These are phyloP conservation scores for Ganoderma sinense DNA, from an alignment of 1,284 basidiomycete species.

Conservation along the genomic window DNA sequence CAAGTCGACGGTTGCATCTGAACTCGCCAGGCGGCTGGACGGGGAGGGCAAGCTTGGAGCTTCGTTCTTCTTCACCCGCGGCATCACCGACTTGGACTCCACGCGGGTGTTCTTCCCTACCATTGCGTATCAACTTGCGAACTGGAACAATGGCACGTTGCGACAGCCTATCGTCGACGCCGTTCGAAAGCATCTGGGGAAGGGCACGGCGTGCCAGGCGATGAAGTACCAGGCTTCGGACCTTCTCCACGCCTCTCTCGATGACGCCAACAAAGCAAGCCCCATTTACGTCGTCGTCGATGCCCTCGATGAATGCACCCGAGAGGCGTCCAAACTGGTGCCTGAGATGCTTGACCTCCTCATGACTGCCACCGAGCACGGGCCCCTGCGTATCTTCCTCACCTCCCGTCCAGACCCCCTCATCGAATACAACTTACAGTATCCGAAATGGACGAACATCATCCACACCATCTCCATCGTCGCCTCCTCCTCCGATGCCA, in stretches of 20 bases:
- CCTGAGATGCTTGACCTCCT: constrained; percentile 11
- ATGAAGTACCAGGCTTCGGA: background rate
- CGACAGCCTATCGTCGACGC: background rate
- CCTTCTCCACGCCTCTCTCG: background rate
- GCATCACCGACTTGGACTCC: constrained; percentile 7
- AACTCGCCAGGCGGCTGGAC: constrained; percentile 19
- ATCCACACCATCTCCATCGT: constrained; percentile 10
- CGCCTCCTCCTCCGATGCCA: background rate
- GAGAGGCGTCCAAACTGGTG: constrained; percentile 8
- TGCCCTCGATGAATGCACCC: constrained; percentile 10
- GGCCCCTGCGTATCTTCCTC: constrained; percentile 7
- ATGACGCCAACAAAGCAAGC: background rate
- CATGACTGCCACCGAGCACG: background rate
- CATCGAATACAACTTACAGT: background rate
- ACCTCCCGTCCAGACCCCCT: background rate
- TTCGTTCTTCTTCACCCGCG: constrained; percentile 24
- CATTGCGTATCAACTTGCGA: constrained; percentile 4
- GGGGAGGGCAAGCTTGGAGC: constrained; percentile 10
- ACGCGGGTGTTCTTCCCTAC: constrained; percentile 14
- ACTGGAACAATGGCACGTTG: background rate
- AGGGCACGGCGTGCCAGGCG: background rate
- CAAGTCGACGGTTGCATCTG: constrained; percentile 26
- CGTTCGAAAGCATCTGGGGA: background rate
- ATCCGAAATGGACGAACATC: background rate
- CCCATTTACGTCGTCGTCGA: constrained; percentile 8